Evolutionary conservation across 306 rosid species (phyloP).

Genomic region (Morella rubra): DNA sequence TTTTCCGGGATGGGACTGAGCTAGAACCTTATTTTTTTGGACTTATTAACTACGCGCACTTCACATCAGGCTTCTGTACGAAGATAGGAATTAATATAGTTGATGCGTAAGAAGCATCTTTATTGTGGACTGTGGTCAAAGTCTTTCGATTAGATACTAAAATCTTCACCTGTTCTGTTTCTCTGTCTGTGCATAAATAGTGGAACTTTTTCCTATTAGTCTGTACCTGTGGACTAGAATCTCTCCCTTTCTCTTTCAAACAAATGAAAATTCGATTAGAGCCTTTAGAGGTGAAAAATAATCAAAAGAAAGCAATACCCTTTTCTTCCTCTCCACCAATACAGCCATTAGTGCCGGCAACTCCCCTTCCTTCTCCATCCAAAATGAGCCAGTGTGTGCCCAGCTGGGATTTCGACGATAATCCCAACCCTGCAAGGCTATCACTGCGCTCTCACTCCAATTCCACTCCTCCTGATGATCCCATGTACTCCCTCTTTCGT

Average conservation of each 20-base stretch:
- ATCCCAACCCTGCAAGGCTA: slow-evolving; percentile 22
- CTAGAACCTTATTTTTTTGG: not conserved
- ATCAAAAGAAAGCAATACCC: not conserved
- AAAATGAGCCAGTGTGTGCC: slow-evolving; percentile 92
- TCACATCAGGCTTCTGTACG: too few relatives aligned
- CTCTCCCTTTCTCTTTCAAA: slow-evolving; percentile 13
- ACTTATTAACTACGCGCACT: too few relatives aligned
- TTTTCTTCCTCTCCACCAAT: not conserved
- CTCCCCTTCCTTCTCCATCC: slow-evolving; percentile 1
- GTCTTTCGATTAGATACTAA: not conserved
- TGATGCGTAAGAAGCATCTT: too few relatives aligned
- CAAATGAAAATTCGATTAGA: not conserved
- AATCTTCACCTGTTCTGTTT: slow-evolving; percentile 10
- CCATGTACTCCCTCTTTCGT: slow-evolving; percentile 42
- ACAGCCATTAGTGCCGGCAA: not conserved
- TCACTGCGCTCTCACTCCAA: slow-evolving; percentile 53
- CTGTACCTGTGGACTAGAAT: slow-evolving; percentile 45
- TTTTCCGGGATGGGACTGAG: too few relatives aligned
- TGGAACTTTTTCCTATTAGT: slow-evolving; percentile 1
- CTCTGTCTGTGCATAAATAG: not conserved
- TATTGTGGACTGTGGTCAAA: not conserved
- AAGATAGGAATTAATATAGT: too few relatives aligned
- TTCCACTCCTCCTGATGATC: slow-evolving; percentile 49
- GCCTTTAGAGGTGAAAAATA: not conserved
- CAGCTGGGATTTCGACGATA: slow-evolving; percentile 69